Base-by-base conservation (phyloP, 1,139 yeast species). In the Ogataea hybrid region DNA sequence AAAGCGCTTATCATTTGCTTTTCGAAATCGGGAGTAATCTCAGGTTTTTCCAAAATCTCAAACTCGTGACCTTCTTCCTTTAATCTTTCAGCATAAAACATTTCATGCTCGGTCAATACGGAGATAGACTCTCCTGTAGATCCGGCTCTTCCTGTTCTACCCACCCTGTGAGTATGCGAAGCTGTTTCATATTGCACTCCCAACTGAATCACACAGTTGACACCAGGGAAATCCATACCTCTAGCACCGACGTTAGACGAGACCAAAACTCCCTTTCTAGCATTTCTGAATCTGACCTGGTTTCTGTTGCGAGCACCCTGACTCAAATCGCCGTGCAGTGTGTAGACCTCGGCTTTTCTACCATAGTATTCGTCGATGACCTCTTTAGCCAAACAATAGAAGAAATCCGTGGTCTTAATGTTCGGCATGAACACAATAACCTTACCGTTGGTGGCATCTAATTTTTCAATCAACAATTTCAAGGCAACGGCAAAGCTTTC, bases 101-200 rank as follows among this genome's bases (percentile, higher is more conserved):
- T 49, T 61, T 84, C 90, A 25, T 63, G 58, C 41, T 68, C 59
- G 16, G 79, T 63, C 33, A 75, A 53, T 55, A 77, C 80, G 34
- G 80, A 60, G 8, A 75, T 62, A 2, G 92, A 82, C 30, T 69
- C 68, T 52, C 98, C 98, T 27, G 73, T 69, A 51, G 77, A 77
- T 48, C 97, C 97, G 46, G 92, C 95, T 68, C 98, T 80, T 36
- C 95, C 97, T 17, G 97, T 90, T 73, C 98, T 83, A 47, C 98
- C 98, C 54, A 90, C 84, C 64, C 96, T 81, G 64, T 92, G 98
- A 40, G 90, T 79, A 61, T 90, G 90, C 50, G 85, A 84, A 12
- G 90, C 79, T 28, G 82, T 67, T 44, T 83, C 88, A 34, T 73
- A 66, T 50, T 94, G 87, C n/a, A 83, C 74, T 52, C 88, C 83